A percentile compares a stretch with the other conserved stretches of the same genome.
phyloP scores from a whole-genome alignment of 1,284 basidiomycete species.

The Cryptococcus hybrid region DNA sequence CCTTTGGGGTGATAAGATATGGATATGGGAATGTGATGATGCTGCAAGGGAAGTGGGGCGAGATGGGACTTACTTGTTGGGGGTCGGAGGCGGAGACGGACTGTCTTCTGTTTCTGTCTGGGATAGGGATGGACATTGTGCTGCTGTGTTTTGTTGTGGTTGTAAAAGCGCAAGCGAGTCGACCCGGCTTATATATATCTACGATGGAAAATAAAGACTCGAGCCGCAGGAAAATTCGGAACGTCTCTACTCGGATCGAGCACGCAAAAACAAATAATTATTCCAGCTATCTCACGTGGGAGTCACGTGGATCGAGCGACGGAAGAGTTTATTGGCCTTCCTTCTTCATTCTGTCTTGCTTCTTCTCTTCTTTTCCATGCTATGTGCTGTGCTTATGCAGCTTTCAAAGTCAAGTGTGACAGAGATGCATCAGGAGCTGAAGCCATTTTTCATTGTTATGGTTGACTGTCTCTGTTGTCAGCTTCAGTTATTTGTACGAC shows the following conservation, averaged over 20 bases:
- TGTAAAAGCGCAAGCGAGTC: background rate
- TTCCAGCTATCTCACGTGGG: too few species aligned
- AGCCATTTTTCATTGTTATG: too few species aligned
- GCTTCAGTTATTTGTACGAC: too few species aligned
- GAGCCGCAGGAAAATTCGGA: background rate
- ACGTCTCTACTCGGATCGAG: background rate
- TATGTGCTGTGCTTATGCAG: too few species aligned
- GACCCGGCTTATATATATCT: background rate
- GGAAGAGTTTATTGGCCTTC: too few species aligned
- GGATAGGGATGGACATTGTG: slow-evolving; percentile 17
- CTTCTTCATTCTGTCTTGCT: too few species aligned
- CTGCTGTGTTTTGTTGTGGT: background rate
- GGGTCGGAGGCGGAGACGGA: slow-evolving; percentile 39
- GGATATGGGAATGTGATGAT: background rate
- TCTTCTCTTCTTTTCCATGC: too few species aligned
- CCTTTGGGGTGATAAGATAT: too few species aligned
- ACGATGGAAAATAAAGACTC: background rate
- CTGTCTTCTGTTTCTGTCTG: slow-evolving; percentile 11
- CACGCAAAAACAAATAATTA: background rate
- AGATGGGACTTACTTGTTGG: slow-evolving; percentile 31
- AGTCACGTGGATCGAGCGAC: too few species aligned
- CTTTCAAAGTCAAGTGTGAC: too few species aligned
- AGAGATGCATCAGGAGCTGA: too few species aligned
- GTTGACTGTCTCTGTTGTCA: too few species aligned
- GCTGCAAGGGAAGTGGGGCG: background rate